Base-by-base conservation (phyloP, 1,284 basidiomycete genomes). In the Marasmius oreades region DNA sequence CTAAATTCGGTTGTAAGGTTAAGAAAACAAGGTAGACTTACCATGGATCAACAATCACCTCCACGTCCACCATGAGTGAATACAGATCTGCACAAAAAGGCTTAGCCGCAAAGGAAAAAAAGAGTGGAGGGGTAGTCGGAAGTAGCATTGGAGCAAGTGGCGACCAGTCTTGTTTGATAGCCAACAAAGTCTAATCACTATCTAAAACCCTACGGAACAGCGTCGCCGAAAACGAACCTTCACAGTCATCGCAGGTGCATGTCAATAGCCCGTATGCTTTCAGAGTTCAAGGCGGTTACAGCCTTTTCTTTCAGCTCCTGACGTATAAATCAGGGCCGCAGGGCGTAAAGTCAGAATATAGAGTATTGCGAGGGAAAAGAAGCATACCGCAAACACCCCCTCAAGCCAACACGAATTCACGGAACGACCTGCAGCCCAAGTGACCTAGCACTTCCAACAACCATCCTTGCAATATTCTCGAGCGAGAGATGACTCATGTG, bases 351-450 rank as follows among this genome's bases (percentile, higher is more conserved):
- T 31, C 28, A 31, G 28, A 31, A 31, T 5, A 31, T 31, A 10
- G 28, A 31, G 10, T 31, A 31, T 10, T 31, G 4, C 28, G 28
- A 31, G 28, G 28, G 10, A 31, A 31, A 5, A 31, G 10, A 31
- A 10, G 4, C 52, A 28, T 44, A 16, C 8, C 24, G 53, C 48
- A n/a, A n/a, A n/a, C n/a, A n/a, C n/a, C n/a, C 39, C 36, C 53
- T 52, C 23, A 52, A 37, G 24, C 18, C 46, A 12, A 68, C 61
- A 62, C 62, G 64, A 64, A 64, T 66, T 84, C 77, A 96, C 66
- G 91, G 88, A 58, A 97, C 88, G 55, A 97, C 91, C 67, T 90
- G 84, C 51, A 98, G 77, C 37, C 95, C 95, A 66, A 96, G 74
- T 60, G 86, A 91, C 74, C 78, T 86, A 56, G 93, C 93, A 62